phyloP scores from a whole-genome alignment of 2,329 filamentous ascomycete genomes.

The Cordyceps cateniannulata region DNA sequence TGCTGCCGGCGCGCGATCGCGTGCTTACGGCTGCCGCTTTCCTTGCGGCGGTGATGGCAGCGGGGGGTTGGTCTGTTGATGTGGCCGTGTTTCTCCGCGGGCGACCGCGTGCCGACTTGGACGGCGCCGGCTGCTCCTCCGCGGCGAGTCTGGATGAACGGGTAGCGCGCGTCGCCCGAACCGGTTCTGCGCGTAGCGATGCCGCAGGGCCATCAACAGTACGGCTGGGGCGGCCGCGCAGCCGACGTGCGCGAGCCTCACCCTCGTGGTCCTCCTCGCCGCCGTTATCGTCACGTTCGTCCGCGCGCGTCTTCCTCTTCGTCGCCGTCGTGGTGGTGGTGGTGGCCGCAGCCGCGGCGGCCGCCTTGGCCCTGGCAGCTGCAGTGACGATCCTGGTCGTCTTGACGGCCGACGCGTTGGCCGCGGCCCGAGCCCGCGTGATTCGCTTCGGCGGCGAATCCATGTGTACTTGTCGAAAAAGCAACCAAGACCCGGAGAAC shows the following conservation, averaged over 20 bases:
- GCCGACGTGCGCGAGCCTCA: constrained; percentile 20
- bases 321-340: constrained; percentile 20
- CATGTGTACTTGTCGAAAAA: constrained; percentile 31
- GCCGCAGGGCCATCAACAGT: constrained; percentile 15
- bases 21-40: neutral
- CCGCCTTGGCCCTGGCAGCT: constrained; percentile 40
- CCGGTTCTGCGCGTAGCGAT: constrained; percentile 14
- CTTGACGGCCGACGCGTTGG: constrained; percentile 31
- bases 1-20: neutral
- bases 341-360: constrained; percentile 26
- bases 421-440: constrained; percentile 44
- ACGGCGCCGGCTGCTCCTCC: constrained; percentile 17
- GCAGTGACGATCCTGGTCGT: constrained; percentile 42
- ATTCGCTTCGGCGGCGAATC: constrained; percentile 55
- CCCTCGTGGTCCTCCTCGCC: constrained; percentile 40
- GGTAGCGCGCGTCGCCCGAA: constrained; percentile 24
- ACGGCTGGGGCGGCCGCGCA: constrained; percentile 38
- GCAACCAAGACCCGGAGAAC: too few species aligned
- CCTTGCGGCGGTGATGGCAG: neutral
- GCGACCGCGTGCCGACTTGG: constrained; percentile 36
- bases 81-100: constrained; percentile 33
- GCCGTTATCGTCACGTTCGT: constrained; percentile 39
- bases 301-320: neutral
- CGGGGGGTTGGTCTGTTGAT: constrained; percentile 18
- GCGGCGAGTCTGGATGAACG: constrained; percentile 22